Evolutionary conservation across 495 filamentous ascomycete species (phyloP).

Genomic region (Chaetomium fimeti): DNA sequence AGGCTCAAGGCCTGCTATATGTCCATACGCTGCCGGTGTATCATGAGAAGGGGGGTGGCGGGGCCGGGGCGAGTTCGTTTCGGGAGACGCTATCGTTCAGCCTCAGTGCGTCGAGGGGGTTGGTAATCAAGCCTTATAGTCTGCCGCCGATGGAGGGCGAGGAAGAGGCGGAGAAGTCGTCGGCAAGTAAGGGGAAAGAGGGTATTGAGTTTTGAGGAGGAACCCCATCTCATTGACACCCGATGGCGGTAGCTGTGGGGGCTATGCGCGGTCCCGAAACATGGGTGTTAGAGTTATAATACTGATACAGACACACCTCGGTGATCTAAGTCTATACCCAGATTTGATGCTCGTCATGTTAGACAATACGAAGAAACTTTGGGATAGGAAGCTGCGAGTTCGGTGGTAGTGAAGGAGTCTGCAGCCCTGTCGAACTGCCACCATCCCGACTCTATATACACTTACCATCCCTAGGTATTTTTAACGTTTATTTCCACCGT

Average conservation of each 20-base stretch:
- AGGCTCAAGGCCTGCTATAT: constrained; percentile 80
- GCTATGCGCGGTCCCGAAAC: neutral
- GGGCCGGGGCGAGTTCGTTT: constrained; percentile 61
- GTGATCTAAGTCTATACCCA: no score
- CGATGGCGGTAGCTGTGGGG: neutral
- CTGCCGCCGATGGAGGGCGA: constrained; percentile 87
- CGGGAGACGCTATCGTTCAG: constrained; percentile 89
- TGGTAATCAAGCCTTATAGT: constrained; percentile 85
- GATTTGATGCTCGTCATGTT: no score
- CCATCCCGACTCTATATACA: no score
- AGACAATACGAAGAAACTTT: no score
- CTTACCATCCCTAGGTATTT: no score
- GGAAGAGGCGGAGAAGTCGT: constrained; percentile 60
- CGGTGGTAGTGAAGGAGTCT: no score
- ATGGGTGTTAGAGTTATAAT: neutral
- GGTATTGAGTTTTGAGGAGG: constrained; percentile 37
- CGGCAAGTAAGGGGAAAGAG: constrained; percentile 25
- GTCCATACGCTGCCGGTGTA: constrained; percentile 79
- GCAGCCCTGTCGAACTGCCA: no score
- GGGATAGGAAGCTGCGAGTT: no score
- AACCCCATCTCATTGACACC: no score
- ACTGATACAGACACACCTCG: no score
- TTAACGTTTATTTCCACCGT: no score
- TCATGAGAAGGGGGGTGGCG: constrained; percentile 81
- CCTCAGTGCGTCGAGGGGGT: constrained; percentile 71